Percentiles rank a stretch among this genome's conserved stretches.
phyloP scores from a whole-genome alignment of 1,284 basidiomycete species.

The Phellinidium pouzarii region DNA sequence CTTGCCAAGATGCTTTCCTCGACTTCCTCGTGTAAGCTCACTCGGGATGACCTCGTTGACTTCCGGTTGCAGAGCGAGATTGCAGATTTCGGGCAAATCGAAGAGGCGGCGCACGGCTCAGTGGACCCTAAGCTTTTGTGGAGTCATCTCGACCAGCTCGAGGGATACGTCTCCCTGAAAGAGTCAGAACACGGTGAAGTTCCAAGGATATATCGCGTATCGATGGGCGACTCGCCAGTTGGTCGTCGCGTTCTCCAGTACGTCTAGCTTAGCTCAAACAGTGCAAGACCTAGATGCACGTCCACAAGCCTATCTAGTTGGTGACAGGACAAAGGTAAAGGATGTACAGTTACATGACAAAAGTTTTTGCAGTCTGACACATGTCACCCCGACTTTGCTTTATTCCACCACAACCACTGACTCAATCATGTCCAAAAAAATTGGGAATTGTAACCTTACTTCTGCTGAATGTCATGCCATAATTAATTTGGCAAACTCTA shows the following conservation, averaged over 20 bases:
- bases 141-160: conserved; percentile 14
- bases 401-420: too few species aligned
- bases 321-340: not conserved
- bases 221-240: conserved; percentile 16
- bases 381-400: too few species aligned
- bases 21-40: conserved; percentile 4
- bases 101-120: conserved; percentile 19
- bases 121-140: conserved; percentile 17
- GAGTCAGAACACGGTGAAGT: conserved; percentile 12
- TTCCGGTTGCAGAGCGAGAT: conserved; percentile 5
- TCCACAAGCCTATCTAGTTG: not conserved
- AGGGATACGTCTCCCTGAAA: conserved; percentile 18
- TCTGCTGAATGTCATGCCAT: too few species aligned
- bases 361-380: too few species aligned
- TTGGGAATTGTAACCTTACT: too few species aligned
- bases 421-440: too few species aligned
- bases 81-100: conserved; percentile 20
- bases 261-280: conserved; percentile 9
- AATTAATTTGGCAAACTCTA: too few species aligned
- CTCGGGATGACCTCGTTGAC: not conserved
- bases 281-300: conserved; percentile 17
- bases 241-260: conserved; percentile 21
- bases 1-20: conserved; percentile 15
- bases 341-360: too few species aligned
- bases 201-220: conserved; percentile 19